phyloP scores from a whole-genome alignment of 805 yeast genomes.

The Candida silvatica region DNA sequence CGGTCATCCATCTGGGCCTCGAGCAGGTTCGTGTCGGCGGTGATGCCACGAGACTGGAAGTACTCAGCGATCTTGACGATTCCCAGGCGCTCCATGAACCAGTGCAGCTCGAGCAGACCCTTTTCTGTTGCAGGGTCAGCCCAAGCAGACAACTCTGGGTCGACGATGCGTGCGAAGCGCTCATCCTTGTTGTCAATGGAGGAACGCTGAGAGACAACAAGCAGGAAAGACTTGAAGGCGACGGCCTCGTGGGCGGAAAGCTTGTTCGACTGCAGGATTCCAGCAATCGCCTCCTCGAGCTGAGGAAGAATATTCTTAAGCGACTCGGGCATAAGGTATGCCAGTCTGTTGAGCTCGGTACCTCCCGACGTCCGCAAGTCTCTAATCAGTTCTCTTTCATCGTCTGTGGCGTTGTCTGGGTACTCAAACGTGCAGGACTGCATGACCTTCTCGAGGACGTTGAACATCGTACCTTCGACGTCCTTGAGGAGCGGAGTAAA shows the following conservation, averaged over 20 bases:
- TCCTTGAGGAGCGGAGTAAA: slow-evolving; percentile 87
- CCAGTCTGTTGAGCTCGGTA: slow-evolving; percentile 87
- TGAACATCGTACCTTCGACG: slow-evolving; percentile 64
- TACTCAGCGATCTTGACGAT: slow-evolving; percentile 90
- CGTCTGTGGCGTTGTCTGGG: slow-evolving; percentile 51
- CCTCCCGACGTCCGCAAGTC: slow-evolving; percentile 91
- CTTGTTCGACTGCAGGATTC: slow-evolving; percentile 57
- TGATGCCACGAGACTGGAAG: slow-evolving; percentile 74
- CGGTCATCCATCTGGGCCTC: slow-evolving; percentile 83
- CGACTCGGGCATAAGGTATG: slow-evolving; percentile 90
- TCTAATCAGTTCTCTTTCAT: slow-evolving; percentile 68
- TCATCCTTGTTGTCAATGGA: slow-evolving; percentile 61
- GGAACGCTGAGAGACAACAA: slow-evolving; percentile 87
- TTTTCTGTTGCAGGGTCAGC: slow-evolving; percentile 84
- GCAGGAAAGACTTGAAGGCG: slow-evolving; percentile 82
- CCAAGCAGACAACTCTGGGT: slow-evolving; percentile 91
- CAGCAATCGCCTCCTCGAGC: slow-evolving; percentile 71
- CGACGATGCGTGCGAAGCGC: slow-evolving; percentile 80
- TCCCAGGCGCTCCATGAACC: slow-evolving; percentile 98
- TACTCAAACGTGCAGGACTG: slow-evolving; percentile 79
- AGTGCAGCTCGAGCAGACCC: slow-evolving; percentile 81
- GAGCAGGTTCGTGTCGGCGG: slow-evolving; percentile 65
- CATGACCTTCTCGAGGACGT: slow-evolving; percentile 74
- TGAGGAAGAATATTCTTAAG: slow-evolving; percentile 74
- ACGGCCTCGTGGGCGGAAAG: slow-evolving; percentile 88